Conservation (phyloP, 108 stramenopile species). For the Stephanodiscus minutulus region DNA sequence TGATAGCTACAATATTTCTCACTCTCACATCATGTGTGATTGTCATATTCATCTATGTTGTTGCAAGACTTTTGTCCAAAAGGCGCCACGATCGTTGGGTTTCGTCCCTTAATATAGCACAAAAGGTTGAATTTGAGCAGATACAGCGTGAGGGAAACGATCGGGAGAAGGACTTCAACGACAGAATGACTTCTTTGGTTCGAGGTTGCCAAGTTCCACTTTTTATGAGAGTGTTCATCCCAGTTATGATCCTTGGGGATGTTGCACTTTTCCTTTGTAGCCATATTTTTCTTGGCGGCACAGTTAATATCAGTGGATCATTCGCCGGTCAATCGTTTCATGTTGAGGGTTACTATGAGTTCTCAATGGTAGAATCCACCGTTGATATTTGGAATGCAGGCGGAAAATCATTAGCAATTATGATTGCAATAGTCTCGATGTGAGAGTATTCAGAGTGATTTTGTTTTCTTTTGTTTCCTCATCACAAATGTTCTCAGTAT, state of each 20-base stretch:
- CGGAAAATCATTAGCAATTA: slow-evolving; percentile 60
- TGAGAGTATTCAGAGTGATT: slow-evolving; percentile 83
- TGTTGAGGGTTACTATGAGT: slow-evolving; percentile 74
- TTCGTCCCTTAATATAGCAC: slow-evolving; percentile 18
- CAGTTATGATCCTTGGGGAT: slow-evolving; percentile 62
- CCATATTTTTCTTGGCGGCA: slow-evolving; percentile 60
- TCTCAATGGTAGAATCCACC: slow-evolving; percentile 67
- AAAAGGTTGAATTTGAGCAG: slow-evolving; percentile 20
- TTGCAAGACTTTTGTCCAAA: slow-evolving; percentile 37
- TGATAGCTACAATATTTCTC: slow-evolving; percentile 45
- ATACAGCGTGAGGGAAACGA: slow-evolving; percentile 14
- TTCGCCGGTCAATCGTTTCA: slow-evolving; percentile 63
- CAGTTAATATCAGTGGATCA: slow-evolving; percentile 58
- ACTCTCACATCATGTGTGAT: slow-evolving; percentile 29
- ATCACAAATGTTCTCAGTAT: too few species aligned
- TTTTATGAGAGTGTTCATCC: slow-evolving; percentile 52
- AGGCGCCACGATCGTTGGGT: slow-evolving; percentile 59
- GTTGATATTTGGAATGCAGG: slow-evolving; percentile 74
- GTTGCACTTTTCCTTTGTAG: slow-evolving; percentile 70
- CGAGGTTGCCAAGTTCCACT: slow-evolving; percentile 53
- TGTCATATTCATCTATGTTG: slow-evolving; percentile 22
- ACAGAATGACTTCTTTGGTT: slow-evolving; percentile 54
- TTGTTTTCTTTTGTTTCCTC: too few species aligned
- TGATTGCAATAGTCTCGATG: slow-evolving; percentile 75
- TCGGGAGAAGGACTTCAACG: slow-evolving; percentile 40